These are phyloP conservation scores for Gossypium laxum DNA, from an alignment of 441 rosid genomes.

Conservation along the genomic window DNA sequence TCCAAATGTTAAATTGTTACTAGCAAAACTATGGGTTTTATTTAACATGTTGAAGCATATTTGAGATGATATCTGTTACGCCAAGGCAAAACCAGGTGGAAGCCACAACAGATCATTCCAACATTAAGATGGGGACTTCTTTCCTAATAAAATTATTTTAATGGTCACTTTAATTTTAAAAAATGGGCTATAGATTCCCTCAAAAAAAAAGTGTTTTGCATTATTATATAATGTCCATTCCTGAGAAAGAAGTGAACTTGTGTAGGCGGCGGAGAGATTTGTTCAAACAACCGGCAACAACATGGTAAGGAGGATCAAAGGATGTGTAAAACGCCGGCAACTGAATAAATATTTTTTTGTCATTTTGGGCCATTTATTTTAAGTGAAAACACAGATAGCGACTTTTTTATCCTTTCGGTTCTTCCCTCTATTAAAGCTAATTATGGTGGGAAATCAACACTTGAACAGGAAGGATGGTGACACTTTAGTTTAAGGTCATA, in stretches of 20 bases:
- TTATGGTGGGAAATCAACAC: too few species aligned
- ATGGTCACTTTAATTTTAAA: too few species aligned
- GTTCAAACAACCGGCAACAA: background rate
- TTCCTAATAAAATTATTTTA: background rate
- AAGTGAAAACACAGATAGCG: too few species aligned
- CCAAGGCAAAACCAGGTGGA: background rate
- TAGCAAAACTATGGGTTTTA: too few species aligned
- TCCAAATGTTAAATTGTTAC: background rate
- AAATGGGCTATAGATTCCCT: background rate
- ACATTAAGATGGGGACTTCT: background rate
- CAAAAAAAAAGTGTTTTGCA: background rate
- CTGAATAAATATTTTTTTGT: background rate
- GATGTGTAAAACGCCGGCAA: background rate
- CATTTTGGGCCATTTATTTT: too few species aligned
- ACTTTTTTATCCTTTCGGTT: too few species aligned
- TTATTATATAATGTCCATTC: background rate
- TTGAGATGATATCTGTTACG: background rate
- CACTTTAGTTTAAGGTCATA: too few species aligned
- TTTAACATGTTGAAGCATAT: background rate
- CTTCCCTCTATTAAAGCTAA: too few species aligned
- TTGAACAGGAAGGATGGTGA: too few species aligned
- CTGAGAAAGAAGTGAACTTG: background rate
- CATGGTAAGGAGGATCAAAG: background rate
- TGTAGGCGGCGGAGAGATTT: background rate
- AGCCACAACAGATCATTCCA: background rate